Evolutionary conservation across 164 flowering plant species (phyloP).

Genomic region (Hamamelis virginiana): DNA sequence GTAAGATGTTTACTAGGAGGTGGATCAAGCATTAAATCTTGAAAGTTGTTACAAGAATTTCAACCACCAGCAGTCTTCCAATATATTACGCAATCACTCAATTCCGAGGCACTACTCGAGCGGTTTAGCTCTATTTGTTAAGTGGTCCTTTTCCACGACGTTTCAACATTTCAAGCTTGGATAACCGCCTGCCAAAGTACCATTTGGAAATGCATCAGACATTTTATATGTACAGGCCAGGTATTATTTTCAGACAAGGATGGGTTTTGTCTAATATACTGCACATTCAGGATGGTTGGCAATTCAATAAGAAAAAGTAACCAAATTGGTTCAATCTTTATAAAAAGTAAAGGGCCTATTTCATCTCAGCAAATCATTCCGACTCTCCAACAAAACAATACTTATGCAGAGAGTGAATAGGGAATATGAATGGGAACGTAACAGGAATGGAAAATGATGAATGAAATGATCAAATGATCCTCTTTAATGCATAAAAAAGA

Average conservation of each 20-base stretch:
- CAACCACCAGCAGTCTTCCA: neutral
- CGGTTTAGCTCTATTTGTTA: slow-evolving; percentile 30
- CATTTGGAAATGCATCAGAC: neutral
- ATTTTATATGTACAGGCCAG: neutral
- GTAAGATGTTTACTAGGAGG: too few relatives aligned
- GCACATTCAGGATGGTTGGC: neutral
- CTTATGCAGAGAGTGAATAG: too few relatives aligned
- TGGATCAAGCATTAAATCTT: neutral
- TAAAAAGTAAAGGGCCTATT: too few relatives aligned
- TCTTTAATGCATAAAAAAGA: too few relatives aligned
- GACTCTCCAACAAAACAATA: too few relatives aligned
- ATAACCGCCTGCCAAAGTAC: slow-evolving; percentile 49
- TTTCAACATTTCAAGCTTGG: slow-evolving; percentile 81
- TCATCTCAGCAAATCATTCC: too few relatives aligned
- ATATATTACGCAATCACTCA: neutral
- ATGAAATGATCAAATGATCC: too few relatives aligned
- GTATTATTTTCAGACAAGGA: neutral
- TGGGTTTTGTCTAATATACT: too few relatives aligned
- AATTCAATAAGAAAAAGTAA: neutral
- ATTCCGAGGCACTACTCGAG: neutral
- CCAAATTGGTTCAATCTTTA: neutral
- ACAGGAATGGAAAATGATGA: too few relatives aligned
- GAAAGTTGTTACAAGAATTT: neutral
- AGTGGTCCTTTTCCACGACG: slow-evolving; percentile 88
- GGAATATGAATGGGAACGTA: too few relatives aligned